phyloP scores from a whole-genome alignment of 2,329 filamentous ascomycete species.

The Allantophomopsis lycopodina region DNA sequence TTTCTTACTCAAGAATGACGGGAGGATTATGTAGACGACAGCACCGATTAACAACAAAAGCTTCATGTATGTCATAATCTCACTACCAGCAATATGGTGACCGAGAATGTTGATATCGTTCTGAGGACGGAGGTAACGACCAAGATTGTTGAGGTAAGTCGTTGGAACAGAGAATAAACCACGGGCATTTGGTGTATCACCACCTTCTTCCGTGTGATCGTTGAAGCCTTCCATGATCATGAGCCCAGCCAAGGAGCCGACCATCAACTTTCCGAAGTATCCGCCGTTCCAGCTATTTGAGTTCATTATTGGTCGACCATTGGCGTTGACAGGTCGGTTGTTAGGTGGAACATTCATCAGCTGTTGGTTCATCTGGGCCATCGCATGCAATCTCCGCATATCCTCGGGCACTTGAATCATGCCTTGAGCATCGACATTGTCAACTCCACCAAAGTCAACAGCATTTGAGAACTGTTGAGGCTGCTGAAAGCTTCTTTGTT shows the following conservation, averaged over 20 bases:
- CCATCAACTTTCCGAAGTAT: constrained; percentile 70
- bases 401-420: constrained; percentile 55
- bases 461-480: constrained; percentile 2
- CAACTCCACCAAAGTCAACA: no score
- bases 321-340: constrained; percentile 40
- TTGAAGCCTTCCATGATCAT: constrained; percentile 80
- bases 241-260: constrained; percentile 79
- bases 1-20: constrained; percentile 31
- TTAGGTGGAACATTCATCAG: constrained; percentile 14
- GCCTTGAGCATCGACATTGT: constrained; percentile 28
- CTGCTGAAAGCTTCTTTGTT: constrained; percentile 14
- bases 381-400: constrained; percentile 28
- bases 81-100: constrained; percentile 30
- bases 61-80: constrained; percentile 36
- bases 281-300: constrained; percentile 23
- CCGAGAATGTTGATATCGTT: constrained; percentile 35
- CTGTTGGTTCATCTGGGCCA: constrained; percentile 15
- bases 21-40: constrained; percentile 39
- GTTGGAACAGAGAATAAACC: constrained; percentile 54
- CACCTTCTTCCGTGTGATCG: constrained; percentile 45
- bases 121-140: constrained; percentile 23
- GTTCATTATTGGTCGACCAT: constrained; percentile 27
- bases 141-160: constrained; percentile 35
- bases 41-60: constrained; percentile 36
- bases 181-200: constrained; percentile 48